Conservation (phyloP, 2,329 filamentous ascomycete species). For the Tolypocladium ophioglossoides region DNA sequence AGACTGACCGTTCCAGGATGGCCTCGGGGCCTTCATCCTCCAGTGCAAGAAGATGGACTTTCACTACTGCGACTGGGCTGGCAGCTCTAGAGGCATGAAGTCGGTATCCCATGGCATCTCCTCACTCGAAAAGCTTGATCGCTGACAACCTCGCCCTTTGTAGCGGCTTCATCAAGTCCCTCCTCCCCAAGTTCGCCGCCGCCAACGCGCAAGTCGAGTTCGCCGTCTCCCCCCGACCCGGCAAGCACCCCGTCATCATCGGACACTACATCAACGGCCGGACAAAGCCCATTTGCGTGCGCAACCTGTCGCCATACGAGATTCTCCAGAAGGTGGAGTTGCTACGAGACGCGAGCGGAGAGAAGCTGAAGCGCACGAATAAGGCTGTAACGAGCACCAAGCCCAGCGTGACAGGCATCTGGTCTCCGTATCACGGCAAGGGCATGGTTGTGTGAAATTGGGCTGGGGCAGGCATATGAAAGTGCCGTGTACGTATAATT, state of each 20-base stretch:
- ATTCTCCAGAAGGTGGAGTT: constrained; percentile 71
- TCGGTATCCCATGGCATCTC: constrained; percentile 28
- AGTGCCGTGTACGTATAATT: constrained; percentile 11
- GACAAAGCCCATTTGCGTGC: constrained; percentile 77
- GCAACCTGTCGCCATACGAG: constrained; percentile 71
- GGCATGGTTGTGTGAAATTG: constrained; percentile 38
- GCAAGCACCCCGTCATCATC: constrained; percentile 78
- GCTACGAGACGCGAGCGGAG: constrained; percentile 63
- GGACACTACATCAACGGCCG: constrained; percentile 90
- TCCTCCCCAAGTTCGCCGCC: constrained; percentile 67
- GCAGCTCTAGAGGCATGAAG: constrained; percentile 93
- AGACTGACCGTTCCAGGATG: constrained; percentile 54
- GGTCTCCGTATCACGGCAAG: constrained; percentile 59
- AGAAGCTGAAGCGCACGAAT: constrained; percentile 55
- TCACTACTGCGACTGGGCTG: constrained; percentile 94
- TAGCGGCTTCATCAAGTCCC: constrained; percentile 71
- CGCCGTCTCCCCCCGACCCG: constrained; percentile 79
- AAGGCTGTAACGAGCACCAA: constrained; percentile 56
- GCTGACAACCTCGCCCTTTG: not conserved
- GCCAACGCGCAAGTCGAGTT: constrained; percentile 85
- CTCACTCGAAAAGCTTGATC: not conserved
- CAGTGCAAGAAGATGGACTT: constrained; percentile 95
- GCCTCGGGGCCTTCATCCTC: constrained; percentile 90
- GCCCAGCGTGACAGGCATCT: constrained; percentile 57
- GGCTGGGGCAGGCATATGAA: not conserved